Conservation (phyloP, 352 stramenopile genomes). For the Phytopythium vexans region DNA sequence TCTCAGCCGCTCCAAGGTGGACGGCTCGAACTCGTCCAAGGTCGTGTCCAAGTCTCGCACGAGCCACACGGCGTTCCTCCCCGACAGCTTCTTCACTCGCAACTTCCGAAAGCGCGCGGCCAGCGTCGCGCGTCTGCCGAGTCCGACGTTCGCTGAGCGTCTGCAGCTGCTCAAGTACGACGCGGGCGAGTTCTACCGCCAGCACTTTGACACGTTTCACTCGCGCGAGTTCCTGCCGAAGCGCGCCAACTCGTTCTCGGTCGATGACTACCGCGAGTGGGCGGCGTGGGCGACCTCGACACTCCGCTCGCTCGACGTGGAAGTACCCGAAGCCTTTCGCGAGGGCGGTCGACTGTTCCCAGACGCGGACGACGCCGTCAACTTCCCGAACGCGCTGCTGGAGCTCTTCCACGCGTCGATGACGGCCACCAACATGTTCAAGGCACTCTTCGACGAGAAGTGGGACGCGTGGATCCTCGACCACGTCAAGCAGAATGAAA, state of each 20-base stretch:
- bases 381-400: constrained; percentile 65
- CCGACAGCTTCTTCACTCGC: constrained; percentile 60
- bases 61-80: constrained; percentile 79
- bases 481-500: constrained; percentile 38
- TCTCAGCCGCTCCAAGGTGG: constrained; percentile 67
- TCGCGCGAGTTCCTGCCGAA: constrained; percentile 70
- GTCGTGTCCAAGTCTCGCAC: constrained; percentile 64
- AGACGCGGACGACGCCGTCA: constrained; percentile 32
- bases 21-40: constrained; percentile 59
- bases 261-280: constrained; percentile 68
- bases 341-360: constrained; percentile 58
- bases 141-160: constrained; percentile 56
- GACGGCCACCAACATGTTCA: constrained; percentile 55
- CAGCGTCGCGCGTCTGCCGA: constrained; percentile 62
- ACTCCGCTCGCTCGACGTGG: constrained; percentile 34
- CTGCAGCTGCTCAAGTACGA: constrained; percentile 80
- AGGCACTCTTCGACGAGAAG: constrained; percentile 42
- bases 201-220: constrained; percentile 85
- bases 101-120: constrained; percentile 71
- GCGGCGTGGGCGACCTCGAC: constrained; percentile 47
- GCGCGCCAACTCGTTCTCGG: constrained; percentile 19
- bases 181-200: constrained; percentile 78
- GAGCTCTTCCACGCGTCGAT: constrained; percentile 51
- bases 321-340: constrained; percentile 50
- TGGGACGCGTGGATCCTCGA: constrained; percentile 64